Base-by-base conservation (phyloP, 176 grass and related monocot genomes). In the Oropetium thomaeum region DNA sequence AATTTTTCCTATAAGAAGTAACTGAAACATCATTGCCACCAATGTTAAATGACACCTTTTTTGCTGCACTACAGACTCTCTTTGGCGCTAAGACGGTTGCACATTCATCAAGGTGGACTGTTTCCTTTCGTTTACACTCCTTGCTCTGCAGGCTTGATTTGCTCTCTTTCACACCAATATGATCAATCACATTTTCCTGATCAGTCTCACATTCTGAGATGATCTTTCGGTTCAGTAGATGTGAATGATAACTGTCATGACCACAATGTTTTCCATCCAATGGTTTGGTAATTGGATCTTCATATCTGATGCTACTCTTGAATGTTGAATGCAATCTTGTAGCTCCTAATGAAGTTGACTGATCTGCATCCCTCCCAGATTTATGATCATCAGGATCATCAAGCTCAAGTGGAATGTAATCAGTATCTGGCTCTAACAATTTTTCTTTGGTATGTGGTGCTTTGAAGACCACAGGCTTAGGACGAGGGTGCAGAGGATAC, bases 401-500 rank as follows among this genome's bases (percentile, higher is more conserved):
- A 47, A 75, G 51, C 14, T 70, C 53, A 20, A 90, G 75, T 33
- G 88, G 83, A 70, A 86, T 83, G 71, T 70, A 90, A 82, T 90
- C 83, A 79, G 55, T 29, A 76, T 68, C 52, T 70, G 47, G 58
- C 26, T 73, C 74, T 60, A 61, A 61, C 59, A 14, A 43, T 71
- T 87, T 57, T 27, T 48, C 79, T 73, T 82, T 49, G 40, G 67
- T 77, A 60, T 73, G 49, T 7, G 31, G 73, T 66, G 66, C 32
- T 77, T 59, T 78, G 49, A 78, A 82, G 73, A 71, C 64, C 59
- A 52, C 48, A 66, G 59, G 55, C 73, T 82, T 82, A 13, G 43
- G 34, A 14, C 1, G 17, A 78, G 14, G 25, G 20, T 71, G 67
- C 43, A 72, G 43, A 72, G 79, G n/a, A 26, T 49, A 73, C 70